Percentiles rank a stretch among this genome's conserved stretches.
Conservation (phyloP, 306 rosid species). For the Cicer judaicum region DNA sequence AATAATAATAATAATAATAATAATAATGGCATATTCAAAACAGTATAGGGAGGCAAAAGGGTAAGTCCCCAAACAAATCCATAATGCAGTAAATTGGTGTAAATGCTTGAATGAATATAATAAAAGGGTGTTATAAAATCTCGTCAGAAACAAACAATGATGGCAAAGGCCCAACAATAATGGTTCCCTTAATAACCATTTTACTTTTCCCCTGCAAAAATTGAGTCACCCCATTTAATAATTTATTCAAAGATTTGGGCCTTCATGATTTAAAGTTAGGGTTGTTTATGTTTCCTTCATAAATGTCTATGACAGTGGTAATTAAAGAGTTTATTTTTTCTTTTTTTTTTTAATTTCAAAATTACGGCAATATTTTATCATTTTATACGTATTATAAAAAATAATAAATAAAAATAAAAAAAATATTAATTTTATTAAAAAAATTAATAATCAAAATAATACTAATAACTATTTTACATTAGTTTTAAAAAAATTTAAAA, state of each 20-base stretch:
- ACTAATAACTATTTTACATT: too few species aligned
- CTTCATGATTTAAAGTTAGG: slow-evolving; percentile 55
- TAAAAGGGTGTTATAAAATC: slow-evolving; percentile 60
- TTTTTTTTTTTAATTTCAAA: too few species aligned
- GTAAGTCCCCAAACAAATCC: slow-evolving; percentile 20
- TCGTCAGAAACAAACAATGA: slow-evolving; percentile 80
- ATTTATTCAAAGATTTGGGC: slow-evolving; percentile 29
- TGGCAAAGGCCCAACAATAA: slow-evolving; percentile 72
- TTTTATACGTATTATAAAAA: too few species aligned
- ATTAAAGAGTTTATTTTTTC: too few species aligned
- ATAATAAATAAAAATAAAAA: too few species aligned
- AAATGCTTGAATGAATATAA: slow-evolving; percentile 55
- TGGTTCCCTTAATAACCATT: slow-evolving; percentile 55
- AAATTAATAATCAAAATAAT: too few species aligned
- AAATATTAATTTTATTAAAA: too few species aligned
- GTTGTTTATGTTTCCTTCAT: slow-evolving; percentile 53
- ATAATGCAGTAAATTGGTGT: slow-evolving; percentile 58
- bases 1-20: slow-evolving; percentile 15
- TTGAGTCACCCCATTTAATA: slow-evolving; percentile 45
- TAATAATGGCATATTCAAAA: slow-evolving; percentile 45
- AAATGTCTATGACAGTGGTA: slow-evolving; percentile 68
- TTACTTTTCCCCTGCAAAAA: slow-evolving; percentile 55
- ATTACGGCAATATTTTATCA: too few species aligned
- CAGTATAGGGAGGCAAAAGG: slow-evolving; percentile 51
- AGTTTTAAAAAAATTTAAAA: too few species aligned